Evolutionary conservation across 495 filamentous ascomycete genomes (phyloP), one percentile per base, ranked within the genome.

Genomic region (Podospora didyma): DNA sequence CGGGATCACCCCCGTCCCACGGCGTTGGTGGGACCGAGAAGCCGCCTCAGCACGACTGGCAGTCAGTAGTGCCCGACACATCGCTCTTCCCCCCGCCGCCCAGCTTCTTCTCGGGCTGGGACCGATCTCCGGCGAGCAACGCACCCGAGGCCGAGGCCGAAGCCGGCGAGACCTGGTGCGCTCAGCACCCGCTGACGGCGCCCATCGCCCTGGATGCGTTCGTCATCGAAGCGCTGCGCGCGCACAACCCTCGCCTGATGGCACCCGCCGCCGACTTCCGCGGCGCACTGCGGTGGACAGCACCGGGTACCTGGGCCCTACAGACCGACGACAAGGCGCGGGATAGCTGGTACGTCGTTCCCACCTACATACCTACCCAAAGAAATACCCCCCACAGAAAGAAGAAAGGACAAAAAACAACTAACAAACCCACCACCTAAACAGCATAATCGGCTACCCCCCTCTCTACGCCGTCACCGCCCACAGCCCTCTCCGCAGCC

Each of bases 21-120:
- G 50, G n/a, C n/a, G n/a, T n/a, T n/a, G n/a, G n/a, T n/a, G n/a
- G n/a, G n/a, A n/a, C 69, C 21, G 47, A 56, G 16, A 23, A n/a
- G 44, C 35, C 61, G 24, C 34, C 61, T 12, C 82, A 87, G 62
- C 89, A 95, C 66, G 88, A 92, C 75, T 95, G 90, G 91, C 78
- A 87, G 62, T 77, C 82, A 23, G 78, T 83, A 5, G 83, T 95
- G 11, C 89, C 89, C 2, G 91, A 96, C 68, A 94, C 82, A 23
- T 73, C 89, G 1, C 79, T 85, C 35, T 86, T 96, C 49, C 91
- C 91, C 0, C 93, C 93, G 2, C 90, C 93, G 0, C 92, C 93
- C 2, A 73, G 79, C 45, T 72, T 92, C 57, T 79, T 79, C 69
- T 60, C 64, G 35, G 82, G 84, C 37, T 82, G 86, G 62, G 81